These are phyloP conservation scores for Neoscytalidium dimidiatum DNA, from an alignment of 2,329 filamentous ascomycete species.

Conservation along the genomic window DNA sequence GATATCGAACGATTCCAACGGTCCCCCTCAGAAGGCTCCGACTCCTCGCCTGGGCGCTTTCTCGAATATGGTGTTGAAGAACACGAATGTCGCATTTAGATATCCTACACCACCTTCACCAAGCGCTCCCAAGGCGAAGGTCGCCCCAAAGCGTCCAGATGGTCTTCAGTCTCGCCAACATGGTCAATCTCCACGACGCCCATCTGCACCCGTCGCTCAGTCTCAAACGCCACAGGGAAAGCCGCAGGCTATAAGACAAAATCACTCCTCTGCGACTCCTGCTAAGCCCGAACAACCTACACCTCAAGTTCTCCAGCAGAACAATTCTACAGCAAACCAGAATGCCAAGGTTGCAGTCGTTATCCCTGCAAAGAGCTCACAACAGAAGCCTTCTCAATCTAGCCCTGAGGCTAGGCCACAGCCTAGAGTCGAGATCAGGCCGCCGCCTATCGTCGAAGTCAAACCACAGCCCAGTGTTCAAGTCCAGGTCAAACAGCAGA, in stretches of 20 bases:
- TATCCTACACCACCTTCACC: constrained; percentile 24
- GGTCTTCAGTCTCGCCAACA: background rate
- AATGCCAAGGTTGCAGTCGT: constrained; percentile 12
- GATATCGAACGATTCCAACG: background rate
- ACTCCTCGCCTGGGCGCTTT: constrained; percentile 50
- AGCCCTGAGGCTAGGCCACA: background rate
- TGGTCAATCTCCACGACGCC: background rate
- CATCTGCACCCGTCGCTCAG: background rate
- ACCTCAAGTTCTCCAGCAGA: background rate
- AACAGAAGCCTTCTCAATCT: background rate
- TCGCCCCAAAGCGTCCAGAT: background rate
- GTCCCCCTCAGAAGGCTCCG: background rate
- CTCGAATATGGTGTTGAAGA: constrained; percentile 55
- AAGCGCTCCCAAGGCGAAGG: background rate
- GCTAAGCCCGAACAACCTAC: background rate
- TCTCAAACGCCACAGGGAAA: background rate
- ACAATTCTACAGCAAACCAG: background rate
- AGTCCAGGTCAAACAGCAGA: background rate
- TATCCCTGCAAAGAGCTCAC: constrained; percentile 2
- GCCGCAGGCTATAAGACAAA: background rate
- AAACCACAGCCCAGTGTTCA: background rate
- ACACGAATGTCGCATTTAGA: constrained; percentile 39
- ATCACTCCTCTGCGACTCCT: background rate
- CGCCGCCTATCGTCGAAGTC: constrained; percentile 2
- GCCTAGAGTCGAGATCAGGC: background rate